A percentile compares a stretch with the other conserved stretches of the same genome.
Evolutionary conservation across 148 eudicot species (phyloP).

Genomic region (Rhododendron ovatum): DNA sequence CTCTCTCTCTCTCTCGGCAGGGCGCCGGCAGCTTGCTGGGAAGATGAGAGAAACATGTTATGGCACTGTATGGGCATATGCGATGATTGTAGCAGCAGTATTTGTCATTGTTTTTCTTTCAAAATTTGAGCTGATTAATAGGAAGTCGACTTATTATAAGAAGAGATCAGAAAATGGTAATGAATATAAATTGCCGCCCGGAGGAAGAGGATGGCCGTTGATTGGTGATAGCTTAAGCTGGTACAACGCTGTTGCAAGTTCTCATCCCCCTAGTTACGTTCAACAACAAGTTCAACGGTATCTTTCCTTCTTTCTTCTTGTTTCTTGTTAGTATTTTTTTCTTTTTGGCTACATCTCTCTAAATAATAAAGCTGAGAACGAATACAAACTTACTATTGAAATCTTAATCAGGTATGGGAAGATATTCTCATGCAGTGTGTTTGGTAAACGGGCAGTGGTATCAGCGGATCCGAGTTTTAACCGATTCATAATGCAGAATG

Average conservation of each 20-base stretch:
- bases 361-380: background rate
- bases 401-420: slow-evolving; percentile 37
- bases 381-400: background rate
- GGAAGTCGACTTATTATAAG: background rate
- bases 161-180: background rate
- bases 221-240: slow-evolving; percentile 48
- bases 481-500: slow-evolving; percentile 52
- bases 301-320: too few species aligned
- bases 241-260: slow-evolving; percentile 51
- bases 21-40: background rate
- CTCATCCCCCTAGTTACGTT: slow-evolving; percentile 54
- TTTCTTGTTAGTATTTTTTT: too few species aligned
- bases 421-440: slow-evolving; percentile 48
- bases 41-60: background rate
- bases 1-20: background rate
- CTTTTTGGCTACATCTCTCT: background rate
- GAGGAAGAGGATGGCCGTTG: slow-evolving; percentile 52
- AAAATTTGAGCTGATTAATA: background rate
- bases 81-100: background rate
- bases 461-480: slow-evolving; percentile 49
- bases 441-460: slow-evolving; percentile 51
- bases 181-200: slow-evolving; percentile 28
- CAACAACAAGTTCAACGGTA: slow-evolving; percentile 41
- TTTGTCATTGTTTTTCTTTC: slow-evolving; percentile 1
- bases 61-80: slow-evolving; percentile 3